Conservation (phyloP, 2,329 filamentous ascomycete species). For the Ceratocystis lukuohia region DNA sequence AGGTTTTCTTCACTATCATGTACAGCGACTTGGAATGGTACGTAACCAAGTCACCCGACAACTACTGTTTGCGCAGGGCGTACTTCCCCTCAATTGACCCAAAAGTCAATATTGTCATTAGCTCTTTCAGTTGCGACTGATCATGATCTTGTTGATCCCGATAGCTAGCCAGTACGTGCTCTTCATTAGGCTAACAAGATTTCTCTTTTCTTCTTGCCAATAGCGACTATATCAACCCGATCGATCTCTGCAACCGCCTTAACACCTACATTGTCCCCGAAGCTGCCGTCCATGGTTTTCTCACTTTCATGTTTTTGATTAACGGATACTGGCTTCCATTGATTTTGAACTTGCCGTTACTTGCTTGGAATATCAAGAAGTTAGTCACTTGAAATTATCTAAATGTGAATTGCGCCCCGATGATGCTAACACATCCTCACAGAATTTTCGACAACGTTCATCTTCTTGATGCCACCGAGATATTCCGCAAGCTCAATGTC, state of each 20-base stretch:
- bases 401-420: neutral
- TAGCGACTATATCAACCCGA: slow-evolving; percentile 99
- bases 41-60: slow-evolving; percentile 28
- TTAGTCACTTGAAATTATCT: slow-evolving; percentile 37
- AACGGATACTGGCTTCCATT: slow-evolving; percentile 98
- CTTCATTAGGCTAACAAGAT: neutral
- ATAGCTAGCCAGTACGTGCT: neutral
- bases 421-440: slow-evolving; percentile 21
- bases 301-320: slow-evolving; percentile 91
- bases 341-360: slow-evolving; percentile 77
- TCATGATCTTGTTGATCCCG: neutral
- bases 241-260: slow-evolving; percentile 98
- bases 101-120: neutral
- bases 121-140: neutral
- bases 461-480: slow-evolving; percentile 92
- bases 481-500: slow-evolving; percentile 96
- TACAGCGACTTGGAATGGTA: slow-evolving; percentile 99
- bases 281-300: slow-evolving; percentile 89
- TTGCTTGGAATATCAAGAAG: slow-evolving; percentile 97
- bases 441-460: slow-evolving; percentile 97
- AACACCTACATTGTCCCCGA: slow-evolving; percentile 99
- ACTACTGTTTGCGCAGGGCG: neutral
- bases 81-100: neutral
- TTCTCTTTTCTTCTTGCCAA: slow-evolving; percentile 7
- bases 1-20: slow-evolving; percentile 99